Conservation (phyloP, 2,329 filamentous ascomycete species). For the Akanthomyces lecanii region DNA sequence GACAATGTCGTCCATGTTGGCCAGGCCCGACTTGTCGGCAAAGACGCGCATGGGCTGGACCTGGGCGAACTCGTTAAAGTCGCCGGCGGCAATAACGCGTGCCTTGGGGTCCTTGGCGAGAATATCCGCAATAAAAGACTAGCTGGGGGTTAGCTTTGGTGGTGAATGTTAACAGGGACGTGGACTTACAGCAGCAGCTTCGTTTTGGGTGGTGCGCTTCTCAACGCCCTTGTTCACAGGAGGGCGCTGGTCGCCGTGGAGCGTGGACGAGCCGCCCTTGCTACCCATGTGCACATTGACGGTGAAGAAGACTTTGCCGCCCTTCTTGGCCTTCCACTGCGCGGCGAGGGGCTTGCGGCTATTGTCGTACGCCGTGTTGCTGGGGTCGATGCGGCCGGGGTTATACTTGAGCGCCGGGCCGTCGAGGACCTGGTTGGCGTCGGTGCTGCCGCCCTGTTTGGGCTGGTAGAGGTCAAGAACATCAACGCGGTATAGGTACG, state of each 20-base stretch:
- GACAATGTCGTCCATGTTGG: constrained; percentile 59
- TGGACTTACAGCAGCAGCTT: constrained; percentile 50
- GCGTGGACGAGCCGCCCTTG: constrained; percentile 61
- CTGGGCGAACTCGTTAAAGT: constrained; percentile 70
- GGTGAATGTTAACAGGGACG: too few relatives aligned
- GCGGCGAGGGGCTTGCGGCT: constrained; percentile 66
- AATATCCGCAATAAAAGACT: constrained; percentile 55
- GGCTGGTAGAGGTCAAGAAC: constrained; percentile 56
- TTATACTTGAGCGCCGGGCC: constrained; percentile 59
- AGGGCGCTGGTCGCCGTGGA: constrained; percentile 62
- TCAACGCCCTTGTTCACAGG: constrained; percentile 62
- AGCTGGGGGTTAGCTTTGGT: constrained; percentile 14
- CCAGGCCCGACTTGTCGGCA: constrained; percentile 46
- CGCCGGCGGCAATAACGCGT: constrained; percentile 57
- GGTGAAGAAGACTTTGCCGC: constrained; percentile 58
- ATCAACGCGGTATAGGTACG: constrained; percentile 64
- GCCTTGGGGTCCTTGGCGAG: constrained; percentile 53
- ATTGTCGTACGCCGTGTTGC: constrained; percentile 53
- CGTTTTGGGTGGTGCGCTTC: constrained; percentile 52
- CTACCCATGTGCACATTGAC: constrained; percentile 66
- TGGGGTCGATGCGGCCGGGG: constrained; percentile 63
- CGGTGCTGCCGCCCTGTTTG: constrained; percentile 50
- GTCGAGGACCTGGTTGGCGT: constrained; percentile 54
- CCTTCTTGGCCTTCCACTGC: constrained; percentile 56
- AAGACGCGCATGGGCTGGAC: constrained; percentile 57